A percentile compares a stretch with the other conserved stretches of the same genome.
These are phyloP conservation scores for Chaetomiaceae sp. DNA, from an alignment of 2,329 filamentous ascomycete genomes.

Conservation along the genomic window DNA sequence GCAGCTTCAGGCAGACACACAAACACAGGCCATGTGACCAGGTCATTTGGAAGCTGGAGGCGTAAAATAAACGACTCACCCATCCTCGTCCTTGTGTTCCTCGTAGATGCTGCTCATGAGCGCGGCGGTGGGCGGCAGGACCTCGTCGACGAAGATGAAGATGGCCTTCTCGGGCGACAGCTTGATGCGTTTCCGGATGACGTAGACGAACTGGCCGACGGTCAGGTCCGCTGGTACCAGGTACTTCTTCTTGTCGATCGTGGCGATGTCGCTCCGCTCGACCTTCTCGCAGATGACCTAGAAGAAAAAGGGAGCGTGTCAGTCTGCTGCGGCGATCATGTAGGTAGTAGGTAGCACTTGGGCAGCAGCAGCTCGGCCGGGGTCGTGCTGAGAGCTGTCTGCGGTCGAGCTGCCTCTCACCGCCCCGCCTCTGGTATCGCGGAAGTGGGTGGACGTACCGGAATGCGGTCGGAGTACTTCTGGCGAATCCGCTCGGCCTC, in stretches of 20 bases:
- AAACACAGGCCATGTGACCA: neutral
- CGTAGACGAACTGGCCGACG: conserved; percentile 97
- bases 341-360: no score
- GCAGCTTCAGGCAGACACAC: neutral
- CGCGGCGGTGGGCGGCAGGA: conserved; percentile 89
- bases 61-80: no score
- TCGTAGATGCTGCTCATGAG: conserved; percentile 99
- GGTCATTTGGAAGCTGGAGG: conserved; percentile 3
- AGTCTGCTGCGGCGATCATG: no score
- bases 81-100: conserved; percentile 86
- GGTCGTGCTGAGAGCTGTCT: neutral
- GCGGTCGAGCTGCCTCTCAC: conserved; percentile 8
- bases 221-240: conserved; percentile 95
- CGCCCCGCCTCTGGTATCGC: conserved; percentile 5
- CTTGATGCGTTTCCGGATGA: conserved; percentile 99
- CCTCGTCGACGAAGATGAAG: conserved; percentile 99
- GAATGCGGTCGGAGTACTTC: conserved; percentile 98
- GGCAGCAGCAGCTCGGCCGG: neutral
- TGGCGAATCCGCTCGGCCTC: conserved; percentile 98
- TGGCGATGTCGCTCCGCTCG: conserved; percentile 97
- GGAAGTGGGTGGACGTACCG: conserved; percentile 53
- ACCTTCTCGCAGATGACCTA: conserved; percentile 99
- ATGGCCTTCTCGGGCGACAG: conserved; percentile 99
- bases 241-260: conserved; percentile 99
- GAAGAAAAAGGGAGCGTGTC: conserved; percentile 16